Evolutionary conservation across 169 alveolate genomes (phyloP), one percentile per base, ranked within the genome.

Genomic region (Plasmodium vinckei): DNA sequence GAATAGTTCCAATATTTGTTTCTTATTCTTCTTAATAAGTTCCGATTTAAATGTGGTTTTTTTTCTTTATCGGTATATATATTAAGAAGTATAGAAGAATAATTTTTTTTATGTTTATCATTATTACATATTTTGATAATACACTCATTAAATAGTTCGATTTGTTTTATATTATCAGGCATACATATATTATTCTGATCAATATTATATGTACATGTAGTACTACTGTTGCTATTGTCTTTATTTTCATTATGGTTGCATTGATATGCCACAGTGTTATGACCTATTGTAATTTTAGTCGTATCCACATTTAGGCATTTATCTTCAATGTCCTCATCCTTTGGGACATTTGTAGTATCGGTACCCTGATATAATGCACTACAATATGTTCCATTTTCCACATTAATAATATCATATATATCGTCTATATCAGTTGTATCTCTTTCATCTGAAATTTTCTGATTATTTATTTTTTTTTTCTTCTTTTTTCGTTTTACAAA

Each of bases 1-100:
- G 70, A 65, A 47, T 79, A 79, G 59, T 79, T 79, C 21, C 49
- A n/a, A 57, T 57, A 9, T 57, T 19, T 46, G 21, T 65, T 27
- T 9, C 27, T 69, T 25, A 44, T 61, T 65, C 73, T 61, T 23
- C 21, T 73, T 46, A 61, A 60, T 42, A 61, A 21, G 7, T 65
- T 53, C 39, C 54, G 19, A 0, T 13, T 6, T 0, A 23, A 25
- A 6, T 44, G 12, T 21, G 57, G 9, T 42, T 42, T 42, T 19
- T 57, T 57, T n/a, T n/a, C 25, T 57, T 59, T 59, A n/a, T 39
- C 9, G 4, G 57, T 46, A 59, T 49, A 25, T 33, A 57, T 17
- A 19, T n/a, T 70, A 21, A 72, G 39, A 13, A 56, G 51, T 23
- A 56, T 72, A 72, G 61, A 72, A 7, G 61, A 15, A 27, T 57